Evolutionary conservation across 495 filamentous ascomycete genomes (phyloP).

Genomic region (Trichoderma orchidacearum): DNA sequence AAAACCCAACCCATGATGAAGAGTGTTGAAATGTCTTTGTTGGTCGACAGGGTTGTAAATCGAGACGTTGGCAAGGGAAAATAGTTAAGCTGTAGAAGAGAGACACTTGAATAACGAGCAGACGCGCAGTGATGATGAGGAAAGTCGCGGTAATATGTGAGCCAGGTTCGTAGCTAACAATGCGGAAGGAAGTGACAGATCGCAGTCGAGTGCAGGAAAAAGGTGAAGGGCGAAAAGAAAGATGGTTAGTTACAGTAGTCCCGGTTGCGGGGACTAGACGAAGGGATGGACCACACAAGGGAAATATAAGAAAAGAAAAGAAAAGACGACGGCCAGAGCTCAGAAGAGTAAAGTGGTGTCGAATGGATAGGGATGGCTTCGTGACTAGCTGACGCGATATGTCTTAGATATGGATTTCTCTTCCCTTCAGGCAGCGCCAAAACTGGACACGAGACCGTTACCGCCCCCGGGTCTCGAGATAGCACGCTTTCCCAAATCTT

Average conservation of each 20-base stretch:
- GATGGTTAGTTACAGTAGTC: no score
- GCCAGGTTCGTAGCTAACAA: no score
- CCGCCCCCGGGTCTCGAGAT: neutral
- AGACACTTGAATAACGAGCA: no score
- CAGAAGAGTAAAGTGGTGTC: neutral
- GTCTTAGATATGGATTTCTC: neutral
- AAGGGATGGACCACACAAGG: neutral
- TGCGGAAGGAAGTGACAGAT: no score
- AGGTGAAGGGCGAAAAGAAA: no score
- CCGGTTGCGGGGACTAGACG: neutral
- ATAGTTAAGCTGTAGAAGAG: no score
- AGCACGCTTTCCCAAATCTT: neutral
- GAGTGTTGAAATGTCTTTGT: neutral
- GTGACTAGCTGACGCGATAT: neutral
- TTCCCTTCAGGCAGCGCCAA: neutral
- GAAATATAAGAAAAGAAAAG: neutral
- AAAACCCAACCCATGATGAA: conserved; percentile 16
- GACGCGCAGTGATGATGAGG: no score
- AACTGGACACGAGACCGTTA: neutral
- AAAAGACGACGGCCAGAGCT: neutral
- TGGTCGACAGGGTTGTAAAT: no score
- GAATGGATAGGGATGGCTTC: neutral
- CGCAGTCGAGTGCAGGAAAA: no score
- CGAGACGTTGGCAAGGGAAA: no score
- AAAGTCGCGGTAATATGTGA: no score